These are phyloP conservation scores for Globisporangium mamillatum DNA, from an alignment of 352 stramenopile species.

Conservation along the genomic window DNA sequence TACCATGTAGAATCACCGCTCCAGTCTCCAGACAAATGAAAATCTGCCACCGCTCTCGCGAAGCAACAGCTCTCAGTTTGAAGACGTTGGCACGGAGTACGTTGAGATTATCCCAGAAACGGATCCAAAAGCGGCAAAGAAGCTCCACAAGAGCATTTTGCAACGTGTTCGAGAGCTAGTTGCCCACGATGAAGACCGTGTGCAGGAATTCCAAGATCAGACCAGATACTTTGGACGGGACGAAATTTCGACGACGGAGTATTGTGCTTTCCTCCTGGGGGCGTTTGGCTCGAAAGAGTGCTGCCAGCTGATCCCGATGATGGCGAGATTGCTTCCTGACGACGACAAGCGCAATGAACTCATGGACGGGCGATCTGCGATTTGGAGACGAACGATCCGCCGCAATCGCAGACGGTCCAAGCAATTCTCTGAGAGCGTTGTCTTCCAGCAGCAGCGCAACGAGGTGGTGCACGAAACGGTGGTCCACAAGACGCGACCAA, in stretches of 20 bases:
- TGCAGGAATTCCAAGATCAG: conserved; percentile 77
- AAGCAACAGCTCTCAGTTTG: conserved; percentile 23
- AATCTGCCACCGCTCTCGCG: conserved; percentile 12
- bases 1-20: neutral
- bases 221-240: conserved; percentile 74
- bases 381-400: conserved; percentile 55
- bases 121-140: conserved; percentile 59
- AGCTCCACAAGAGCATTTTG: conserved; percentile 72
- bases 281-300: conserved; percentile 65
- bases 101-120: conserved; percentile 49
- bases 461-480: conserved; percentile 35
- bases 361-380: conserved; percentile 55
- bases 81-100: conserved; percentile 57
- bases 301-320: conserved; percentile 68
- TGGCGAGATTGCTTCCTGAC: conserved; percentile 67
- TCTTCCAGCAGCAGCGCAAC: conserved; percentile 58
- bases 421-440: conserved; percentile 74
- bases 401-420: conserved; percentile 72
- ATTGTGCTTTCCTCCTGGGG: conserved; percentile 71
- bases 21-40: conserved; percentile 7
- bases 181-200: conserved; percentile 60
- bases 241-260: conserved; percentile 67
- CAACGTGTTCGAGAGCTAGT: conserved; percentile 62
- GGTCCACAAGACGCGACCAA: conserved; percentile 33
- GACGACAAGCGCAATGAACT: conserved; percentile 60